Evolutionary conservation across 352 stramenopile species (phyloP).

Genomic region (Thraustochytrium striatum): DNA sequence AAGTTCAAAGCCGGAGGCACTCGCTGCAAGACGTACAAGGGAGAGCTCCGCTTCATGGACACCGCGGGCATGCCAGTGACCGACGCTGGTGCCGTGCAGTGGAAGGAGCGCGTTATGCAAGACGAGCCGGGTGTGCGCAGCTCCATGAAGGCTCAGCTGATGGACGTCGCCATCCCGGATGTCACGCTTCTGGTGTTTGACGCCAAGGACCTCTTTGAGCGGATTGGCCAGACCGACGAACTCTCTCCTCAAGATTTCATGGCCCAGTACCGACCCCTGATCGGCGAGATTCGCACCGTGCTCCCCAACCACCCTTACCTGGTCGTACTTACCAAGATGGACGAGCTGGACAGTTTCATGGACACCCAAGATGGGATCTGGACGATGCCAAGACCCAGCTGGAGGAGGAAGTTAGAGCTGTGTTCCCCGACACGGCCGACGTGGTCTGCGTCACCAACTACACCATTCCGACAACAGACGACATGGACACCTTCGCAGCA

Average conservation of each 20-base stretch:
- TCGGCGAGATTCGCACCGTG: neutral
- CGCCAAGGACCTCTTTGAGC: neutral
- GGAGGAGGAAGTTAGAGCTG: neutral
- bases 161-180: neutral
- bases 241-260: neutral
- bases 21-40: neutral
- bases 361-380: neutral
- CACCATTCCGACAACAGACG: neutral
- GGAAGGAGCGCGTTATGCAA: neutral
- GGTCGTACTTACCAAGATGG: neutral
- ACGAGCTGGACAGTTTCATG: neutral
- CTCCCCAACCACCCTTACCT: conserved; percentile 1
- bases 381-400: conserved; percentile 1
- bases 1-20: neutral
- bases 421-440: neutral
- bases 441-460: neutral
- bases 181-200: neutral
- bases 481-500: neutral
- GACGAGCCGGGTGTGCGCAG: neutral
- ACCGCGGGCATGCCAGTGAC: neutral
- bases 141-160: neutral
- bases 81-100: neutral
- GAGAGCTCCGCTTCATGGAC: conserved; percentile 1
- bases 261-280: neutral
- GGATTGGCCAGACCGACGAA: neutral